Evolutionary conservation across 2,329 filamentous ascomycete genomes (phyloP).

Genomic region (Colletotrichum costaricense): DNA sequence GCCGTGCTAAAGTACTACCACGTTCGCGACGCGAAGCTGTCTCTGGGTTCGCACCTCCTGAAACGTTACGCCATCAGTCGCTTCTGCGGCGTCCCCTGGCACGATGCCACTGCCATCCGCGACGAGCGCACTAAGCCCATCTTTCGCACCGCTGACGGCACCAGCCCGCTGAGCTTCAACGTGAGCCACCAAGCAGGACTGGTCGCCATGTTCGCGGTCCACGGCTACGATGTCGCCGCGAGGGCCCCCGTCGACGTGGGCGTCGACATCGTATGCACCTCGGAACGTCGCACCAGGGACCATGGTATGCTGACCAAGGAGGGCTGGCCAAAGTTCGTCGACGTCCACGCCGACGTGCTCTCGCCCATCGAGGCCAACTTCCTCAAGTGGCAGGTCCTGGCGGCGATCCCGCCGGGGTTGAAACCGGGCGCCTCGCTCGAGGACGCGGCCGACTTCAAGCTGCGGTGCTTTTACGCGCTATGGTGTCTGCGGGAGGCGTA

Average conservation of each 20-base stretch:
- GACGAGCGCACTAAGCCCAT: constrained; percentile 66
- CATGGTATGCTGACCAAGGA: constrained; percentile 62
- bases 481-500: constrained; percentile 87
- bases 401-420: constrained; percentile 37
- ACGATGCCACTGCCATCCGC: constrained; percentile 65
- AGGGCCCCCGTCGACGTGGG: constrained; percentile 64
- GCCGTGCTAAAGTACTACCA: constrained; percentile 72
- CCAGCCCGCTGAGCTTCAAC: constrained; percentile 73
- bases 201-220: constrained; percentile 72
- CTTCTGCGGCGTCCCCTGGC: constrained; percentile 70
- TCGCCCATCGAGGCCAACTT: constrained; percentile 69
- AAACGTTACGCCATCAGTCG: constrained; percentile 77
- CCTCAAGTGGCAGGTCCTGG: constrained; percentile 63
- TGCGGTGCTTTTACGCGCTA: constrained; percentile 79
- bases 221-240: constrained; percentile 40
- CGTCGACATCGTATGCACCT: constrained; percentile 80
- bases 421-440: constrained; percentile 43
- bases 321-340: constrained; percentile 76
- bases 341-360: constrained; percentile 79
- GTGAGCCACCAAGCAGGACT: constrained; percentile 83
- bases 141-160: constrained; percentile 60
- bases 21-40: constrained; percentile 79
- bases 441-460: constrained; percentile 66
- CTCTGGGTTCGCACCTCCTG: constrained; percentile 76
- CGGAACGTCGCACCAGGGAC: constrained; percentile 75